phyloP scores from a whole-genome alignment of 1,139 yeast genomes.

The Arxiozyma bovina region DNA sequence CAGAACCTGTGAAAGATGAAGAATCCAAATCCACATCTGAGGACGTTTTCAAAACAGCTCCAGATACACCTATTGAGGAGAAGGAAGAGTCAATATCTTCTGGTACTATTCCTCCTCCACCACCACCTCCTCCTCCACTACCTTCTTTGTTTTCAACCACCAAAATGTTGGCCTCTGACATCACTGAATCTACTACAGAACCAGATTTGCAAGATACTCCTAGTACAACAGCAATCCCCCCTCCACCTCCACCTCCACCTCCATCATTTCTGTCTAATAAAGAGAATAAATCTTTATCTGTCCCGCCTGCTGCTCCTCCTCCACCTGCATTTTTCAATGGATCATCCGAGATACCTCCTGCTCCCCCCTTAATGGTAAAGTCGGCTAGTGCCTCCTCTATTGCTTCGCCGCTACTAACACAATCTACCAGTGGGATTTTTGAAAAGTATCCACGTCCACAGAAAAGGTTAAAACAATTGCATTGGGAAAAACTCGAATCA shows the following conservation, averaged over 20 bases:
- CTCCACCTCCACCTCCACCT: constrained; percentile 34
- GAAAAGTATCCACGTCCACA: constrained; percentile 66
- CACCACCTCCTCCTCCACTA: constrained; percentile 19
- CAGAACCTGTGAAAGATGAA: not conserved
- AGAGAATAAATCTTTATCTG: constrained; percentile 24
- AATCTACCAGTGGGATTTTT: constrained; percentile 37
- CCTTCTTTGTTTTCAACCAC: constrained; percentile 12
- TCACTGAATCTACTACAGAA: constrained; percentile 3
- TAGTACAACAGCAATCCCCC: constrained; percentile 15
- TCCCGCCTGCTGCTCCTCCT: constrained; percentile 21
- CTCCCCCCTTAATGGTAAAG: constrained; percentile 24
- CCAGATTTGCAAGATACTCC: not conserved
- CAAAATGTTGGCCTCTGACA: not conserved
- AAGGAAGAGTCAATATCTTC: not conserved
- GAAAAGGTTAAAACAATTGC: constrained; percentile 69
- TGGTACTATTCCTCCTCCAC: constrained; percentile 28
- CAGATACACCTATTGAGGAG: not conserved
- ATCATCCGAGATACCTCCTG: constrained; percentile 25
- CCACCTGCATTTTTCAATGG: constrained; percentile 28
- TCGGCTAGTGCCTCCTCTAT: constrained; percentile 26
- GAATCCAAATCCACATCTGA: not conserved
- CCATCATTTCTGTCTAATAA: constrained; percentile 23
- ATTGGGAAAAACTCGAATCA: constrained; percentile 71
- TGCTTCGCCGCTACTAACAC: constrained; percentile 32
- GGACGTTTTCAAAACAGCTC: not conserved